Evolutionary conservation across 345 rosid genomes (phyloP), one percentile per base, ranked within the genome.

Genomic region (Gossypium turneri): DNA sequence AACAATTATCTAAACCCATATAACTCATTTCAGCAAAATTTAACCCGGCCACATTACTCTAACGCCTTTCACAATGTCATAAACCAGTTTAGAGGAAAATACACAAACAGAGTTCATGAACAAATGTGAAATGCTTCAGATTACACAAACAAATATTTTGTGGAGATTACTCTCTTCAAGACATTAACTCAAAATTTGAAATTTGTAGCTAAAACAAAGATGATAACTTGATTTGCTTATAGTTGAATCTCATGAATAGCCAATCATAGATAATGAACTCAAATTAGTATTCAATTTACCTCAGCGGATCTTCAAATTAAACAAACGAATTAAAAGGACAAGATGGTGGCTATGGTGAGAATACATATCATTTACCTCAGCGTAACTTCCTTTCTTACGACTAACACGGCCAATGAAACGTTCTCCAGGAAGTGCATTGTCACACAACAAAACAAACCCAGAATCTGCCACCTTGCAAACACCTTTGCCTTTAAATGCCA

Each of bases 351-450:
- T 57, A 19, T 11, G 11, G 29, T 20, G 10, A 27, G 53, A 4
- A 66, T 11, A 51, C 68, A 17, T 72, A 58, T 11, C 25, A n/a
- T 53, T 55, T 51, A 92, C 97, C 98, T 94, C 97, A 6, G 97
- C 97, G 67, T 89, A 92, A 70, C 74, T 89, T 41, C 92, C 97
- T 81, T 90, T 92, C 72, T 82, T 85, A 73, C 95, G 91, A 44
- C 94, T 89, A 78, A 94, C 87, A 50, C 97, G 90, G 45, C 98
- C 97, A 63, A 92, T 65, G 82, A 94, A 91, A 63, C 94, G 87
- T 78, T 94, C 98, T 29, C 98, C 97, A 38, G 97, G 97, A 50
- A 94, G 92, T 16, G 94, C 97, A 48, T 97, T 88, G 82, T 90
- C 94, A 79, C 97, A 92, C 90, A 92, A 80, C 70, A 90, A 88